Evolutionary conservation across 352 stramenopile genomes (phyloP), one percentile per base, ranked within the genome.

Genomic region (Pythium pectinolyticum): DNA sequence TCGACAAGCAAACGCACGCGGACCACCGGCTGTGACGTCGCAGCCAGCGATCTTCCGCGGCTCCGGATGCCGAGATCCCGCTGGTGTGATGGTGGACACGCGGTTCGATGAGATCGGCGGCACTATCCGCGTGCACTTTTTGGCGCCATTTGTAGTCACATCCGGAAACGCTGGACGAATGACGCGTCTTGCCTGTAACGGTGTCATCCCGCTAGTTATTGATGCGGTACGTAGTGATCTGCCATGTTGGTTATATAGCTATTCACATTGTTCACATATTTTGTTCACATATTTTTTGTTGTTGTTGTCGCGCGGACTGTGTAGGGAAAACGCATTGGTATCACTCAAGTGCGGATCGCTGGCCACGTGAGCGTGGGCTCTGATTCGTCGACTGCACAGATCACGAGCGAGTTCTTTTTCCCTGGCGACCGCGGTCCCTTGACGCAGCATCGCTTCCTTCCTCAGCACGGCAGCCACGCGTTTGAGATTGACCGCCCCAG

Each of bases 361-460:
- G 70, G 70, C 28, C 55, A 49, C 53, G 63, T 73, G 27, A 39
- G n/a, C 20, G 34, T 75, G 19, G 45, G 48, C 27, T 45, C 53
- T 0, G 49, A 50, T 1, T 27, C 28, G 20, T 52, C 48, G 12
- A 31, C 24, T 17, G 68, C 60, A 35, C 51, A 67, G 28, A 47
- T 71, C 46, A 56, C 57, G 15, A 61, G 46, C 34, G 58, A 61
- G 57, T 51, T 72, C 52, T 70, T 78, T 70, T 60, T 67, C 35
- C 20, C 35, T 17, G 28, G 63, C 41, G 57, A 55, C 15, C n/a
- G 58, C 19, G 52, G 59, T 25, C 28, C 59, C 9, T 22, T 53
- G 45, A 54, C 34, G 27, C 32, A 68, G 39, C 28, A 76, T 46
- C 65, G 54, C 25, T 74, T 77, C 27, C 32, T 60, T 1, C 19